Percentiles rank a stretch among this genome's conserved stretches.
Evolutionary conservation across 2,329 filamentous ascomycete genomes (phyloP).

Genomic region (Paraphaeosphaeria sporulosa): DNA sequence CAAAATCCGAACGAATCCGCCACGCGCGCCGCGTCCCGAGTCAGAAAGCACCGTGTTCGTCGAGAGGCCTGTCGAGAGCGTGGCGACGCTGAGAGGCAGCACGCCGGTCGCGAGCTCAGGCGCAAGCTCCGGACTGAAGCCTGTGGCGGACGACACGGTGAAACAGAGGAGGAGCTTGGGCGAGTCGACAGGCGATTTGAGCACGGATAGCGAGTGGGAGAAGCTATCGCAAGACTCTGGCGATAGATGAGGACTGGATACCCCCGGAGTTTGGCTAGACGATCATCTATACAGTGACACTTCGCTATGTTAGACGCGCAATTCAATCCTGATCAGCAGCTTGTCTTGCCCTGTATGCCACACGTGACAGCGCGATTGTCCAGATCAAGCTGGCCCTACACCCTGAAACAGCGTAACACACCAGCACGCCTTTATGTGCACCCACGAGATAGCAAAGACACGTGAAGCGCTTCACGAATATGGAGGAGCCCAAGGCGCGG

Average conservation of each 20-base stretch:
- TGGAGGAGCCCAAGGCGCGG: not conserved
- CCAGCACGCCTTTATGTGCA: not conserved
- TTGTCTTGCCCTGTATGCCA: not conserved
- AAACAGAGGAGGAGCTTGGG: conserved; percentile 56
- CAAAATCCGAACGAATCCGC: conserved; percentile 16
- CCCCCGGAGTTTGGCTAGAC: conserved; percentile 17
- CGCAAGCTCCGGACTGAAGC: conserved; percentile 37
- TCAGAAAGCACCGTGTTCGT: conserved; percentile 47
- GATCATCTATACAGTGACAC: conserved; percentile 10
- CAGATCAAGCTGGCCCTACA: not conserved
- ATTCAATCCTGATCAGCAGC: conserved; percentile 3
- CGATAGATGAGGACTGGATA: conserved; percentile 41
- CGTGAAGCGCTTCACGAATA: not conserved
- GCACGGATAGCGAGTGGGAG: conserved; percentile 98
- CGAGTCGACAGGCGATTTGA: conserved; percentile 64
- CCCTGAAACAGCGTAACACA: not conserved
- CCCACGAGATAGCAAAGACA: not conserved
- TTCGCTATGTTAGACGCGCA: conserved; percentile 16
- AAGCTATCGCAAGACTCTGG: conserved; percentile 72
- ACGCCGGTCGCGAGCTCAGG: conserved; percentile 40
- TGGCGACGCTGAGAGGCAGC: conserved; percentile 21
- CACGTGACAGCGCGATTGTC: conserved; percentile 15
- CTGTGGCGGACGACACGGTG: conserved; percentile 46
- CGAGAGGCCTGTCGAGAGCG: conserved; percentile 28
- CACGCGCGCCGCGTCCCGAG: conserved; percentile 30